Conservation (phyloP, 2,329 filamentous ascomycete genomes). For the Cladophialophora exuberans region DNA sequence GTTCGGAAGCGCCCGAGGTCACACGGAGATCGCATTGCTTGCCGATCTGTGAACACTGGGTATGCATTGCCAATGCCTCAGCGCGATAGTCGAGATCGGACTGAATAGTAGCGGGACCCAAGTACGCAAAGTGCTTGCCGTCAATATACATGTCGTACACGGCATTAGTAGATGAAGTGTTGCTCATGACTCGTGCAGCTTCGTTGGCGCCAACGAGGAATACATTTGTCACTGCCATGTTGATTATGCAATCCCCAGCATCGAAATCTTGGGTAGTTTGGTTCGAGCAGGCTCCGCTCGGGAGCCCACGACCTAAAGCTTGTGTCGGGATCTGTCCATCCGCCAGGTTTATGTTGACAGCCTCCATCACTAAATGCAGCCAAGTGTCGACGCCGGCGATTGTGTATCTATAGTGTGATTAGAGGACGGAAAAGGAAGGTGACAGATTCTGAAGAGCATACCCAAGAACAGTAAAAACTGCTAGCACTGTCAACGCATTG, state of each 20-base stretch:
- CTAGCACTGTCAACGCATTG: constrained; percentile 8
- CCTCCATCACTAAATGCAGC: constrained; percentile 35
- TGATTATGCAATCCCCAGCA: background rate
- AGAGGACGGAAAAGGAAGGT: too few relatives aligned
- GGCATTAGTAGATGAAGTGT: constrained; percentile 6
- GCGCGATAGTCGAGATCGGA: constrained; percentile 29
- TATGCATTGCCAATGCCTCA: constrained; percentile 26
- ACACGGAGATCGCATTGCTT: constrained; percentile 26
- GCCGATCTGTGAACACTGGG: constrained; percentile 29
- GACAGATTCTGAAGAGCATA: too few relatives aligned
- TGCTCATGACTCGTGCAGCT: constrained; percentile 3
- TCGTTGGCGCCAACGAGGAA: constrained; percentile 7
- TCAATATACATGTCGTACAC: constrained; percentile 6
- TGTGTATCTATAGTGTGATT: too few relatives aligned
- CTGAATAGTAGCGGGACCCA: constrained; percentile 9
- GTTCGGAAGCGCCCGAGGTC: constrained; percentile 3
- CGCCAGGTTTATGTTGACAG: constrained; percentile 27
- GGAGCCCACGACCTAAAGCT: constrained; percentile 6
- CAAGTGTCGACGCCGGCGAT: constrained; percentile 32
- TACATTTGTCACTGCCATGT: background rate
- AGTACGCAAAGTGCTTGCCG: constrained; percentile 20
- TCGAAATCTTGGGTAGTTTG: background rate
- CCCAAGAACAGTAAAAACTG: constrained; percentile 3
- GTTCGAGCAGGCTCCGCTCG: constrained; percentile 4
- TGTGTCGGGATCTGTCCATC: background rate